Evolutionary conservation across 768 basidiomycete species (phyloP).

Genomic region (Trametes cubensis): DNA sequence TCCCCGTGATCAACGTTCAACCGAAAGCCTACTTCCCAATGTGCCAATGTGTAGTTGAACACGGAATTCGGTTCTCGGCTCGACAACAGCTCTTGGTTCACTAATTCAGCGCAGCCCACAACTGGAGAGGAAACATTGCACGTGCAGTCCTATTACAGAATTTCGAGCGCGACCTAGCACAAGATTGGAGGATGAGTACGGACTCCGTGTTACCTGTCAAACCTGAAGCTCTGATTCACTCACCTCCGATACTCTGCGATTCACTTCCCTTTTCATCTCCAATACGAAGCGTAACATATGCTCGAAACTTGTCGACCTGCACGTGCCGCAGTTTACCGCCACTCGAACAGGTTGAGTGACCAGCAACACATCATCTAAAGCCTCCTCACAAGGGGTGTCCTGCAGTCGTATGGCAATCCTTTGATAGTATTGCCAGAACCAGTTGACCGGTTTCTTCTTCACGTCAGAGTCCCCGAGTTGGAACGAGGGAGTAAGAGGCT

Average conservation of each 20-base stretch:
- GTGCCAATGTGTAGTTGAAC: too few species aligned
- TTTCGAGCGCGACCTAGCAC: too few species aligned
- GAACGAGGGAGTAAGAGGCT: not conserved
- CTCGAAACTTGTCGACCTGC: not conserved
- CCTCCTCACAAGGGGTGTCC: not conserved
- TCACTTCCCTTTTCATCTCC: not conserved
- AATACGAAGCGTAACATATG: not conserved
- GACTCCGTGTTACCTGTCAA: too few species aligned
- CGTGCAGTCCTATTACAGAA: too few species aligned
- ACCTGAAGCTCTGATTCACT: not conserved
- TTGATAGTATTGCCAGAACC: constrained; percentile 7
- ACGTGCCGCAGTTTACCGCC: not conserved
- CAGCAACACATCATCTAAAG: constrained; percentile 1
- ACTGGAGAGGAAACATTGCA: too few species aligned
- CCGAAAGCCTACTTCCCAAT: too few species aligned
- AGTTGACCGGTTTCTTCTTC: not conserved
- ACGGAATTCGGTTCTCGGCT: too few species aligned
- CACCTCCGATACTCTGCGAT: not conserved
- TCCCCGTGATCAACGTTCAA: too few species aligned
- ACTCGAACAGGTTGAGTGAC: not conserved
- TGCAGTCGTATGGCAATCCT: not conserved
- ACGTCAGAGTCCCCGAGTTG: not conserved
- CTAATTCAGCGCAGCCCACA: too few species aligned
- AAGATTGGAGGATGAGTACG: too few species aligned
- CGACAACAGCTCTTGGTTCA: too few species aligned